These are phyloP conservation scores for Cunninghamia lanceolata DNA, from an alignment of 75 land plant genomes.

Conservation along the genomic window DNA sequence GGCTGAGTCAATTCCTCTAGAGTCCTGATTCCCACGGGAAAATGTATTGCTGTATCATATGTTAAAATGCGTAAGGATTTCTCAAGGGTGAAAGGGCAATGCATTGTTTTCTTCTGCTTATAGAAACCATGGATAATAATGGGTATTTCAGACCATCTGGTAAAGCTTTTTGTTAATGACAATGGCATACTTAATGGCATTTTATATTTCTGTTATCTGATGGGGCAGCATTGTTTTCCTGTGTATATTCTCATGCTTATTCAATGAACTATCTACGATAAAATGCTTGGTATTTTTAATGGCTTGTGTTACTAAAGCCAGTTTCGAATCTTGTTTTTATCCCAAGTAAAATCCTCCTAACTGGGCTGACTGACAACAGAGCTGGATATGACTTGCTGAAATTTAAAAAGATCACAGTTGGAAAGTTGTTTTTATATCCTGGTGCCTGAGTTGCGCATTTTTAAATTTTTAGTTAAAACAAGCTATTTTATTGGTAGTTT, in stretches of 20 bases:
- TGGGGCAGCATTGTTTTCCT: neutral
- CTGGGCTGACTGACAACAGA: too few species aligned
- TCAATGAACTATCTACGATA: neutral
- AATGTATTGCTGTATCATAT: neutral
- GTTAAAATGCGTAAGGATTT: neutral
- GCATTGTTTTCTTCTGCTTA: neutral
- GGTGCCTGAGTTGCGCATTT: too few species aligned
- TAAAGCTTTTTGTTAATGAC: neutral
- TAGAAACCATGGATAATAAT: neutral
- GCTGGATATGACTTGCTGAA: too few species aligned
- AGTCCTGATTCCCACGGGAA: neutral
- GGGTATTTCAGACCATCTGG: neutral
- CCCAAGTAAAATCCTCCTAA: too few species aligned
- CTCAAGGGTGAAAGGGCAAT: neutral
- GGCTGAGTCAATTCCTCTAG: neutral
- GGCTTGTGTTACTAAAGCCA: too few species aligned
- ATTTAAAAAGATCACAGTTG: too few species aligned
- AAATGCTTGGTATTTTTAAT: too few species aligned
- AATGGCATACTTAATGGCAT: neutral
- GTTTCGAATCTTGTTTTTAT: too few species aligned
- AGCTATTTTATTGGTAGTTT: too few species aligned
- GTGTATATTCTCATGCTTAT: neutral
- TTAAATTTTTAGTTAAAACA: too few species aligned
- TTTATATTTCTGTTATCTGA: neutral
- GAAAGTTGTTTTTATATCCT: too few species aligned